Evolutionary conservation across 2,329 filamentous ascomycete species (phyloP).

Genomic region (Thermothelomyces thermophilus): DNA sequence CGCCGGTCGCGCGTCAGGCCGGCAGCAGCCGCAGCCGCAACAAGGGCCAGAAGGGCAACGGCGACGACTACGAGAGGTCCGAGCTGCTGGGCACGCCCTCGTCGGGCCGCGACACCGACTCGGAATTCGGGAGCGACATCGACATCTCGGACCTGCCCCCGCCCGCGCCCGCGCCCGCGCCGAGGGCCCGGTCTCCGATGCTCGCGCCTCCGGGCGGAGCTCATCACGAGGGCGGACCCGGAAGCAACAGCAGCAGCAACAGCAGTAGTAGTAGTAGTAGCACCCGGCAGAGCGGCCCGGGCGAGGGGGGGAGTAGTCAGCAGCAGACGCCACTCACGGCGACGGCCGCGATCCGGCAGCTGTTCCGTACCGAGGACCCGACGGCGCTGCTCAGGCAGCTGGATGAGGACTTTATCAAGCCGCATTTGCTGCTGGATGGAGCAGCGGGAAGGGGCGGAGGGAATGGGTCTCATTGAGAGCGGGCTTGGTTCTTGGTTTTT

Average conservation of each 20-base stretch:
- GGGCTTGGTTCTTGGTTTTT: neutral
- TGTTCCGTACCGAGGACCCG: slow-evolving; percentile 82
- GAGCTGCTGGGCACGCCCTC: slow-evolving; percentile 47
- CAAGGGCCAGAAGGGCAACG: slow-evolving; percentile 40
- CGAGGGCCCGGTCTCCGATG: slow-evolving; percentile 35
- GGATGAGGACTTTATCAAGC: slow-evolving; percentile 95
- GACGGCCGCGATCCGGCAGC: slow-evolving; percentile 67
- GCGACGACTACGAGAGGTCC: slow-evolving; percentile 47
- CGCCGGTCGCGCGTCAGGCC: slow-evolving; percentile 32
- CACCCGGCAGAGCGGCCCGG: slow-evolving; percentile 16
- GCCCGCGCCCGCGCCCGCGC: slow-evolving; percentile 48
- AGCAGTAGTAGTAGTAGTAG: neutral
- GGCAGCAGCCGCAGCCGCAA: slow-evolving; percentile 39
- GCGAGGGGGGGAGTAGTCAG: neutral
- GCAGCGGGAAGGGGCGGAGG: slow-evolving; percentile 15
- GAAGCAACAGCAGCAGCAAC: slow-evolving; percentile 10
- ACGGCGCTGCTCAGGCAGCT: slow-evolving; percentile 84
- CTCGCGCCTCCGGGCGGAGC: slow-evolving; percentile 25
- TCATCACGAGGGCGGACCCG: slow-evolving; percentile 16
- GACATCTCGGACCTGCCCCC: slow-evolving; percentile 62
- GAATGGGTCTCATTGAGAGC: slow-evolving; percentile 13
- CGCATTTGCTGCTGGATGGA: slow-evolving; percentile 76
- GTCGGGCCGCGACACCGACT: slow-evolving; percentile 43
- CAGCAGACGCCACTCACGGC: slow-evolving; percentile 55
- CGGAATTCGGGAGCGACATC: slow-evolving; percentile 57